Percentiles rank a stretch among this genome's conserved stretches.
Evolutionary conservation across 2,329 filamentous ascomycete genomes (phyloP).

Genomic region (Monilinia laxa): DNA sequence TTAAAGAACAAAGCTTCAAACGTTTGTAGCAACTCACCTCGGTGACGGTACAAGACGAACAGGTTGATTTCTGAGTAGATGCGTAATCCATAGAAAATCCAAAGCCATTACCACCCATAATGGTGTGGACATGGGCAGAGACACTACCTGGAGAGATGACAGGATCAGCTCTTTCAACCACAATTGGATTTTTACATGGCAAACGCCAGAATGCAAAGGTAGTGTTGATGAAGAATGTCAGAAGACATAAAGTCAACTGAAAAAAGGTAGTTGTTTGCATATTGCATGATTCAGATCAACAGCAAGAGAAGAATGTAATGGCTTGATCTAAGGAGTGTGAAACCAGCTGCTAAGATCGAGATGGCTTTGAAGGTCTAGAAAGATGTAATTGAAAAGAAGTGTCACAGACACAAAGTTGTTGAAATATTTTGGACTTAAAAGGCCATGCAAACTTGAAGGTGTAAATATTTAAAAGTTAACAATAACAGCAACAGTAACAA

Average conservation of each 20-base stretch:
- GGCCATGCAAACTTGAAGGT: background rate
- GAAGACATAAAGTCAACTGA: slow-evolving; percentile 15
- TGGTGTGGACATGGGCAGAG: slow-evolving; percentile 58
- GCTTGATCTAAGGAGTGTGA: background rate
- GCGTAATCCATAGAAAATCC: slow-evolving; percentile 53
- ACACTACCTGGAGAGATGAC: slow-evolving; percentile 55
- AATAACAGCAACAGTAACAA: background rate
- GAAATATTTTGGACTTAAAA: background rate
- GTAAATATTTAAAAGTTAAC: background rate
- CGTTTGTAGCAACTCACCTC: slow-evolving; percentile 40
- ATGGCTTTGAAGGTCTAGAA: background rate
- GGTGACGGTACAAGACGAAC: slow-evolving; percentile 61
- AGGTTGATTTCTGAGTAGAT: slow-evolving; percentile 53
- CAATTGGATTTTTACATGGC: slow-evolving; percentile 39
- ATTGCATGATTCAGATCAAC: background rate
- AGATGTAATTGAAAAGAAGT: slow-evolving; percentile 2
- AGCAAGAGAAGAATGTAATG: too few relatives aligned
- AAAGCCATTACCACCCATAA: slow-evolving; percentile 64
- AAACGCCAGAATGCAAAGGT: slow-evolving; percentile 51
- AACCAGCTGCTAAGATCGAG: slow-evolving; percentile 13
- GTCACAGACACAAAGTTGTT: slow-evolving; percentile 8
- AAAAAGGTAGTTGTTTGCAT: slow-evolving; percentile 13
- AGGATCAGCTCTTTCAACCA: slow-evolving; percentile 57
- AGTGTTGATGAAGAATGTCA: slow-evolving; percentile 12
- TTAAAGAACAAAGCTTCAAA: too few relatives aligned